phyloP scores from a whole-genome alignment of 2,329 filamentous ascomycete species.

The Fusarium marasasianum region DNA sequence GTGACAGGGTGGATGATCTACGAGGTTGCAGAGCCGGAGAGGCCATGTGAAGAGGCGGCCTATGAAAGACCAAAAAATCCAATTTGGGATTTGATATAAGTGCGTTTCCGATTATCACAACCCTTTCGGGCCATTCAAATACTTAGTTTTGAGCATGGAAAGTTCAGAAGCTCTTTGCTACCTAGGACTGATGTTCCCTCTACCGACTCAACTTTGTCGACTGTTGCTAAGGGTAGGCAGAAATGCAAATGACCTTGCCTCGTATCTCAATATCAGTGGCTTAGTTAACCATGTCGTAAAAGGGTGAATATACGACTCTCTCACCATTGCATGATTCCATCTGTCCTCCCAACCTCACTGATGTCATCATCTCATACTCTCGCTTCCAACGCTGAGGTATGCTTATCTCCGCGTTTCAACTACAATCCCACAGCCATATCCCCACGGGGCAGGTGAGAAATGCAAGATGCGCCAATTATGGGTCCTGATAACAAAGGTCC shows the following conservation, averaged over 20 bases:
- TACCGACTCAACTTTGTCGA: neutral
- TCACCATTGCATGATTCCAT: too few species aligned
- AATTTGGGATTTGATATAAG: neutral
- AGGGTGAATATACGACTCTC: neutral
- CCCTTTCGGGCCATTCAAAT: too few species aligned
- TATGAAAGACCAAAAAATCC: neutral
- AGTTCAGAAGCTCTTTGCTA: neutral
- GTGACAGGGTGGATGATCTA: neutral
- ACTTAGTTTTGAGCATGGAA: neutral
- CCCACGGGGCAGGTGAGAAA: slow-evolving; percentile 1
- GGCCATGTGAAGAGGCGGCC: neutral
- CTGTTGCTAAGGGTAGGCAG: neutral
- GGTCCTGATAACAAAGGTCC: neutral
- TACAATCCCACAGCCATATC: neutral
- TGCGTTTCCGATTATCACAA: neutral
- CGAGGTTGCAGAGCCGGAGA: neutral
- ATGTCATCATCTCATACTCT: neutral
- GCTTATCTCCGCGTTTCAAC: neutral
- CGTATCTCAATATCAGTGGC: too few species aligned
- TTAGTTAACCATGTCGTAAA: neutral
- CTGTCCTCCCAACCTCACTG: accelerated
- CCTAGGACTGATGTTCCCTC: neutral
- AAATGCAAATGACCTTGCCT: too few species aligned
- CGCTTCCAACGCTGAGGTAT: neutral
- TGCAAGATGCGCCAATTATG: neutral